Evolutionary conservation across 2,329 filamentous ascomycete genomes (phyloP).

Genomic region (Fusarium sp.): DNA sequence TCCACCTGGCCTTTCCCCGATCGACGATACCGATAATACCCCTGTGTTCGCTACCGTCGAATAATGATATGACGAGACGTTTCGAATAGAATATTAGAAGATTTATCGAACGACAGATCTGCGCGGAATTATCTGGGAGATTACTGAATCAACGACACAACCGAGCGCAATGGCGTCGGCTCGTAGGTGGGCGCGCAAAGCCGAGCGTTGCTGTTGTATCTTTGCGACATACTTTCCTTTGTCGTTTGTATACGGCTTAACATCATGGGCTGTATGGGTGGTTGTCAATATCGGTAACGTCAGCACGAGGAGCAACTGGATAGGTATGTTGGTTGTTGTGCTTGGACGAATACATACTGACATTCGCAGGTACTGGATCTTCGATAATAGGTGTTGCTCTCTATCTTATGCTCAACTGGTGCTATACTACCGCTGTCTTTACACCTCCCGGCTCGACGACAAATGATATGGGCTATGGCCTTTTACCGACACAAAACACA

Average conservation of each 20-base stretch:
- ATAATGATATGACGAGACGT: conserved; percentile 28
- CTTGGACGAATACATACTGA: neutral
- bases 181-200: conserved; percentile 72
- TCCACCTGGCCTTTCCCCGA: conserved; percentile 2
- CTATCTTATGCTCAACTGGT: conserved; percentile 85
- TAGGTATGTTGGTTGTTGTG: conserved; percentile 59
- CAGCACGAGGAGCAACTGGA: conserved; percentile 64
- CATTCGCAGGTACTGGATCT: conserved; percentile 60
- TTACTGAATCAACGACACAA: neutral
- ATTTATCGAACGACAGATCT: conserved; percentile 5
- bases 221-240: conserved; percentile 87
- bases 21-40: conserved; percentile 16
- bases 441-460: conserved; percentile 83
- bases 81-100: conserved; percentile 5
- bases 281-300: conserved; percentile 77
- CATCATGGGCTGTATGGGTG: conserved; percentile 95
- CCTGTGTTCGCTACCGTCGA: conserved; percentile 22
- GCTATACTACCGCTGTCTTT: conserved; percentile 93
- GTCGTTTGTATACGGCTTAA: conserved; percentile 86
- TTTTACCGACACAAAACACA: conserved; percentile 77
- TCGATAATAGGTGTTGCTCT: conserved; percentile 76
- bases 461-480: conserved; percentile 77
- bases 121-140: neutral
- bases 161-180: conserved; percentile 56
- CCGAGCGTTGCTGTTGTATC: conserved; percentile 87